phyloP scores from a whole-genome alignment of 2,329 filamentous ascomycete species.

The Lachnellula arida region DNA sequence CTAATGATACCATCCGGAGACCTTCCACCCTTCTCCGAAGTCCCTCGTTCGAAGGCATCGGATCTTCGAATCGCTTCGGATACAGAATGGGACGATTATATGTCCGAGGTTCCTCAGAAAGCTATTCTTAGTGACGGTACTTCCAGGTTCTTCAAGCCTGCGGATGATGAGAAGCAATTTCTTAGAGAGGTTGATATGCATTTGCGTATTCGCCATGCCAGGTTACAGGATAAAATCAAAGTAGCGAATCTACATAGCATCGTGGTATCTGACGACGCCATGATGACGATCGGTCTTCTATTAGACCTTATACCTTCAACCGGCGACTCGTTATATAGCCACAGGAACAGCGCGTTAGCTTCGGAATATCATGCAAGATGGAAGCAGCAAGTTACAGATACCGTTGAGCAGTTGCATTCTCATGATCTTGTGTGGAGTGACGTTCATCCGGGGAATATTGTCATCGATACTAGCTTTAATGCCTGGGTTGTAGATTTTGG shows the following conservation, averaged over 20 bases:
- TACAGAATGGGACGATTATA: slow-evolving; percentile 2
- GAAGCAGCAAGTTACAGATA: slow-evolving; percentile 12
- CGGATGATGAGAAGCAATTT: slow-evolving; percentile 10
- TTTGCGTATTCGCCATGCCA: slow-evolving; percentile 8
- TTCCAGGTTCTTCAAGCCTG: slow-evolving; percentile 9
- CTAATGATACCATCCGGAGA: slow-evolving; percentile 13
- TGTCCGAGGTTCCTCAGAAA: slow-evolving; percentile 12
- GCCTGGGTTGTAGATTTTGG: slow-evolving; percentile 22
- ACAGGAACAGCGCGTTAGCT: slow-evolving; percentile 3
- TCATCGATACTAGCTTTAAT: slow-evolving; percentile 17
- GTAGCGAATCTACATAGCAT: slow-evolving; percentile 10
- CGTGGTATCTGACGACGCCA: slow-evolving; percentile 8
- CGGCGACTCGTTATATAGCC: slow-evolving; percentile 9
- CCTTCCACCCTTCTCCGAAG: slow-evolving; percentile 6
- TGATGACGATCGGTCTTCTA: slow-evolving; percentile 16
- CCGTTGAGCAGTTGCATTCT: slow-evolving; percentile 15
- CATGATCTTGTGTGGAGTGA: slow-evolving; percentile 21
- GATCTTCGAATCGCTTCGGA: slow-evolving; percentile 8
- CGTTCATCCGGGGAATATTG: slow-evolving; percentile 19
- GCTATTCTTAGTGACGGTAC: slow-evolving; percentile 8
- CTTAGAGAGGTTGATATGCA: slow-evolving; percentile 15
- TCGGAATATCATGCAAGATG: slow-evolving; percentile 11
- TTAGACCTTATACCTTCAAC: slow-evolving; percentile 15
- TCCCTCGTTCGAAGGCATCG: slow-evolving; percentile 6
- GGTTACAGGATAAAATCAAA: slow-evolving; percentile 11